A percentile compares a stretch with the other conserved stretches of the same genome.
These are phyloP conservation scores for Lathyrus tuberosus DNA, from an alignment of 306 rosid species.

Conservation along the genomic window DNA sequence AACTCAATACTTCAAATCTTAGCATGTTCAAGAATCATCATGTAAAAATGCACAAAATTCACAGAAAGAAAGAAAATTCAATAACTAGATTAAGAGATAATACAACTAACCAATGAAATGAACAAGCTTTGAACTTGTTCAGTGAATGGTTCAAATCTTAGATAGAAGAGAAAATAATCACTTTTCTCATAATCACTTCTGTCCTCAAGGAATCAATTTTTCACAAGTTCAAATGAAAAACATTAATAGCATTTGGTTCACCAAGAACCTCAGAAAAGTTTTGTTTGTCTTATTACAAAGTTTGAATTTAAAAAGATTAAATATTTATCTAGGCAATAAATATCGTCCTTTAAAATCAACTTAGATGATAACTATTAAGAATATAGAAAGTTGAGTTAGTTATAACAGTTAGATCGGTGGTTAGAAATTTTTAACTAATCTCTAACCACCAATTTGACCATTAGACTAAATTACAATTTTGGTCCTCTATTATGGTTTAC, in stretches of 20 bases:
- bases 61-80: not conserved
- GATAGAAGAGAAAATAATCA: not conserved
- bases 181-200: not conserved
- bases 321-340: not conserved
- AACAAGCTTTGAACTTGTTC: slow-evolving; percentile 21
- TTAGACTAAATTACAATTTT: too few relatives aligned
- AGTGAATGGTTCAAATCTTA: slow-evolving; percentile 22
- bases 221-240: not conserved
- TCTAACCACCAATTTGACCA: too few relatives aligned
- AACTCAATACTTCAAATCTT: not conserved
- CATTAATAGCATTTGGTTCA: not conserved
- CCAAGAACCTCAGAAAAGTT: not conserved
- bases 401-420: too few relatives aligned
- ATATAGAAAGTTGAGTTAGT: too few relatives aligned
- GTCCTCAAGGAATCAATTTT: slow-evolving; percentile 9
- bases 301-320: not conserved
- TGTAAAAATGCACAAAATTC: not conserved
- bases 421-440: too few relatives aligned
- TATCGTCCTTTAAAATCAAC: too few relatives aligned
- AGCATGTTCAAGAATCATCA: not conserved
- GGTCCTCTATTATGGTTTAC: too few relatives aligned
- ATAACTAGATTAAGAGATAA: not conserved
- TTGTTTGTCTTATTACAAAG: not conserved
- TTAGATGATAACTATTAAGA: too few relatives aligned
- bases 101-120: slow-evolving; percentile 26